Conservation (phyloP, 1,284 basidiomycete species). For the Xanthoconium separans region DNA sequence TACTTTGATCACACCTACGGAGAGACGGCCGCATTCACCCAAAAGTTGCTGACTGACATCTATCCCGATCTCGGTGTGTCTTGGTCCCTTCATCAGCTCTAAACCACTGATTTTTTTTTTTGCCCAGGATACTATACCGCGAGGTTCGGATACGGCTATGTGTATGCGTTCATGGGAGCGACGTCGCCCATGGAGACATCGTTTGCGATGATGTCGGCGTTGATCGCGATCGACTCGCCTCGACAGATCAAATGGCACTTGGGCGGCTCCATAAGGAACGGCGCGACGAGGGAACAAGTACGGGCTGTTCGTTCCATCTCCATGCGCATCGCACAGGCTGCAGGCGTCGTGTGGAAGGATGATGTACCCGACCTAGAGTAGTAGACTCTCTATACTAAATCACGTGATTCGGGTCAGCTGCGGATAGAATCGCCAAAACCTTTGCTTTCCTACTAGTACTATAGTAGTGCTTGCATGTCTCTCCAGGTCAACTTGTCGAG, state of each 20-base stretch:
- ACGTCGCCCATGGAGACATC: slow-evolving; percentile 33
- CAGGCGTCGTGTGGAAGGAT: slow-evolving; percentile 21
- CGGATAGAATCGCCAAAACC: background rate
- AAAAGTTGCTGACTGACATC: slow-evolving; percentile 41
- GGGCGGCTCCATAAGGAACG: slow-evolving; percentile 35
- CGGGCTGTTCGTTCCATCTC: slow-evolving; percentile 42
- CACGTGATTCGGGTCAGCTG: slow-evolving; percentile 8
- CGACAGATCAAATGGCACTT: slow-evolving; percentile 37
- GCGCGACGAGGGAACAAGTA: slow-evolving; percentile 41
- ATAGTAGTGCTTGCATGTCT: slow-evolving; percentile 52
- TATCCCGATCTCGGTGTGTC: slow-evolving; percentile 58
- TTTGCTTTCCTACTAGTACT: no score
- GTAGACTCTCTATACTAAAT: no score
- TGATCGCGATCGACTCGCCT: slow-evolving; percentile 36
- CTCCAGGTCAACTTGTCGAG: slow-evolving; percentile 74
- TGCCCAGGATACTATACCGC: slow-evolving; percentile 22
- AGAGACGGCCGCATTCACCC: slow-evolving; percentile 44
- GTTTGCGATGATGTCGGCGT: slow-evolving; percentile 34
- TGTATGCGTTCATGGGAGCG: slow-evolving; percentile 25
- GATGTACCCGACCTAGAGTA: slow-evolving; percentile 15
- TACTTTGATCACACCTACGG: slow-evolving; percentile 52
- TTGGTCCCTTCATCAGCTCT: background rate
- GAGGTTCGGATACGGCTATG: slow-evolving; percentile 32
- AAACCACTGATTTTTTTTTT: background rate
- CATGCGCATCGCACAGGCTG: slow-evolving; percentile 35